These are phyloP conservation scores for Boletus smithii DNA, from an alignment of 1,284 basidiomycete genomes.

Conservation along the genomic window DNA sequence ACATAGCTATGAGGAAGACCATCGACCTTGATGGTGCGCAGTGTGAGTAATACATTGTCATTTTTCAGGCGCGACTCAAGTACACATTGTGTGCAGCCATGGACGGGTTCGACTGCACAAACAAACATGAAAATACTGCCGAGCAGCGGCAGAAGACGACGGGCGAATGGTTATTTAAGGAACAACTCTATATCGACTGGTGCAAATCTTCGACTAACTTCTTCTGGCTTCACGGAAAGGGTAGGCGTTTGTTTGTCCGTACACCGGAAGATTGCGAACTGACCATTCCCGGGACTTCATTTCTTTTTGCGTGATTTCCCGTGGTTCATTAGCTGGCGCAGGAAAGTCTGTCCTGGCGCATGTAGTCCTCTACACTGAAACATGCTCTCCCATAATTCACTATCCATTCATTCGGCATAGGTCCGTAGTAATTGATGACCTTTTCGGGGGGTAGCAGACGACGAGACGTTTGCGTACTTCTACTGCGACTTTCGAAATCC, in stretches of 20 bases:
- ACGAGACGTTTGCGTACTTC: slow-evolving; percentile 6
- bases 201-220: not conserved
- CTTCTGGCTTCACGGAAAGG: too few relatives aligned
- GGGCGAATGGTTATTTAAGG: not conserved
- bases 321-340: not conserved
- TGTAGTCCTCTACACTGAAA: not conserved
- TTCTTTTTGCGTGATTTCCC: too few relatives aligned
- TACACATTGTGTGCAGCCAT: too few relatives aligned
- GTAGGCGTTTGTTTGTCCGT: too few relatives aligned
- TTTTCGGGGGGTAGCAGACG: not conserved
- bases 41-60: not conserved
- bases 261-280: too few relatives aligned
- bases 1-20: not conserved
- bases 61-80: too few relatives aligned
- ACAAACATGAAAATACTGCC: not conserved
- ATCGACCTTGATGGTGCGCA: not conserved
- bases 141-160: not conserved
- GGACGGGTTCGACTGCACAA: too few relatives aligned
- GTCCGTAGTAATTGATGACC: too few relatives aligned
- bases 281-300: too few relatives aligned
- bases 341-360: not conserved
- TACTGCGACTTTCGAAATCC: slow-evolving; percentile 14
- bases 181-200: not conserved
- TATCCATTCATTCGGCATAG: slow-evolving; percentile 1
- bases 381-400: not conserved